phyloP scores from a whole-genome alignment of 148 eudicot genomes.

The Vaccinium darrowii region DNA sequence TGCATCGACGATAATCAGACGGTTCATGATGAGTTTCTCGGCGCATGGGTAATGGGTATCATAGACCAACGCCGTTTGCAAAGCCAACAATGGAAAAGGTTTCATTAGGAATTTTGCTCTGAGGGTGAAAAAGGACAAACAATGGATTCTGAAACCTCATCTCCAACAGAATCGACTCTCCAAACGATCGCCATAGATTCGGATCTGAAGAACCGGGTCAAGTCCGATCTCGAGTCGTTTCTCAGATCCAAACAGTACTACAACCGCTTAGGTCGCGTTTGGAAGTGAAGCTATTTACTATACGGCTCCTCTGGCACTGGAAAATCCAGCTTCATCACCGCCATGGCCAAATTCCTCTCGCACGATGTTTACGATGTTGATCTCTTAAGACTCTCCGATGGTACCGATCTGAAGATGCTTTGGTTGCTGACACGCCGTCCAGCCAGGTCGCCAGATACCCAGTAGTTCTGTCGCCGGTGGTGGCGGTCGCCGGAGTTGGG shows the following conservation, averaged over 20 bases:
- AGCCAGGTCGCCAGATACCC: too few species aligned
- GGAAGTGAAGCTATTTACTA: slow-evolving; percentile 81
- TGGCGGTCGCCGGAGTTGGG: too few species aligned
- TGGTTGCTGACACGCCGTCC: too few species aligned
- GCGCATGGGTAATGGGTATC: slow-evolving; percentile 34
- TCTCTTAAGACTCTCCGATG: too few species aligned
- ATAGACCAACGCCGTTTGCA: slow-evolving; percentile 45
- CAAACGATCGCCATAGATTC: slow-evolving; percentile 70
- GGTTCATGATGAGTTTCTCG: slow-evolving; percentile 60
- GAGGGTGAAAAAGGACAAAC: slow-evolving; percentile 66
- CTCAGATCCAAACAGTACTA: slow-evolving; percentile 66
- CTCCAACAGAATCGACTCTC: slow-evolving; percentile 64
- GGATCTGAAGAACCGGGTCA: slow-evolving; percentile 59
- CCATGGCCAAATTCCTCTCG: slow-evolving; percentile 55
- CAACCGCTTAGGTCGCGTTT: slow-evolving; percentile 73
- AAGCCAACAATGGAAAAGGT: background rate
- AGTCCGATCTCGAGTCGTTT: slow-evolving; percentile 67
- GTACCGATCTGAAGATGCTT: too few species aligned
- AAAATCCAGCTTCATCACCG: slow-evolving; percentile 83
- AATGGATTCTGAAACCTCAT: slow-evolving; percentile 62
- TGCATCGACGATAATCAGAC: slow-evolving; percentile 54
- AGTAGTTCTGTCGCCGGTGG: too few species aligned
- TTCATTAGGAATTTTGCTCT: slow-evolving; percentile 35
- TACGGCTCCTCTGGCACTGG: slow-evolving; percentile 98
- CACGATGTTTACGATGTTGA: slow-evolving; percentile 80